A percentile compares a stretch with the other conserved stretches of the same genome.
Evolutionary conservation across 139 green algal species (phyloP).

Genomic region (Asterochloris sp.): DNA sequence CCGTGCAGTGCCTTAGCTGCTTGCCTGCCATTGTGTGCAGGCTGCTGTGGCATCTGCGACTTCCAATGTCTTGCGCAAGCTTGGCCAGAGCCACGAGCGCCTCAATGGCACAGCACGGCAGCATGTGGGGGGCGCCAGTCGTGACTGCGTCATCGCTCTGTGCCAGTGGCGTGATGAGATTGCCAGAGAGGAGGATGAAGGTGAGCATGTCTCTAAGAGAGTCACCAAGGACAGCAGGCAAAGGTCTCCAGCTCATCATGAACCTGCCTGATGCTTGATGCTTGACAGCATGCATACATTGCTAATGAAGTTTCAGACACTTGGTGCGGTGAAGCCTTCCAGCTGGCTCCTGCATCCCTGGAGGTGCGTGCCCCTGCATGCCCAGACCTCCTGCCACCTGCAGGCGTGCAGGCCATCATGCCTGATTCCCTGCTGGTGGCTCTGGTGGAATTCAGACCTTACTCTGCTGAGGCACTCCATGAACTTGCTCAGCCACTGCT

Average conservation of each 20-base stretch:
- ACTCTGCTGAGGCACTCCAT: background rate
- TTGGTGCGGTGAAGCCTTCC: too few species aligned
- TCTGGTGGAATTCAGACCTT: slow-evolving; percentile 13
- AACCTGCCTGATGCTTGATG: too few species aligned
- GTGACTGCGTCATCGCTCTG: slow-evolving; percentile 43
- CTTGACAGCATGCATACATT: too few species aligned
- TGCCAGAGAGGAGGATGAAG: slow-evolving; percentile 37
- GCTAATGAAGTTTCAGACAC: too few species aligned
- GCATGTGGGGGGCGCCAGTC: background rate
- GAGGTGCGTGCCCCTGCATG: background rate
- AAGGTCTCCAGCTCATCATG: too few species aligned
- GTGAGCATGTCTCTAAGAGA: background rate
- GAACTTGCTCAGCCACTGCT: background rate
- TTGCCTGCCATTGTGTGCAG: background rate
- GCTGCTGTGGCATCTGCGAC: slow-evolving; percentile 11
- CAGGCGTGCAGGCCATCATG: slow-evolving; percentile 36
- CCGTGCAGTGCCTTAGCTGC: background rate
- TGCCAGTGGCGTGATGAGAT: slow-evolving; percentile 52
- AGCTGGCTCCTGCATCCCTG: too few species aligned
- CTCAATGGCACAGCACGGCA: background rate
- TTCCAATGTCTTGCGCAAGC: background rate
- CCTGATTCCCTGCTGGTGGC: slow-evolving; percentile 37
- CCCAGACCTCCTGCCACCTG: background rate
- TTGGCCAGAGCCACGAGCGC: background rate
- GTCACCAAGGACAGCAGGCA: background rate